A percentile compares a stretch with the other conserved stretches of the same genome.
Conservation (phyloP, 805 yeast species). For the Pichia nakasei region DNA sequence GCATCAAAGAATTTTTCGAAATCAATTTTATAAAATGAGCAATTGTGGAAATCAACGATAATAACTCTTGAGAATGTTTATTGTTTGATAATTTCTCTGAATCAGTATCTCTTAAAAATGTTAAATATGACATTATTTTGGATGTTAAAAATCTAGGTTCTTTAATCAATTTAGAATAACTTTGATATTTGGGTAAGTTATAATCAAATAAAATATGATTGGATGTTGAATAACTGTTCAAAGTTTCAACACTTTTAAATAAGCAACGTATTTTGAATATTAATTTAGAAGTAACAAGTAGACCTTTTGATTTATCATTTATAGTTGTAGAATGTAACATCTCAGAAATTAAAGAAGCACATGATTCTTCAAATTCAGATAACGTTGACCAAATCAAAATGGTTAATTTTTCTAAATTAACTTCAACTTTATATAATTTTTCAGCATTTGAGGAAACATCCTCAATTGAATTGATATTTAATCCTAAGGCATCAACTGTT, state of each 20-base stretch:
- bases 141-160: conserved; percentile 87
- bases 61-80: conserved; percentile 50
- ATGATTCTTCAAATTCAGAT: conserved; percentile 81
- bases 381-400: conserved; percentile 76
- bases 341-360: conserved; percentile 83
- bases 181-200: conserved; percentile 11
- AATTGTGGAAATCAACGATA: conserved; percentile 78
- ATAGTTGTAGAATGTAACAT: conserved; percentile 82
- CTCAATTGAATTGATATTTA: conserved; percentile 18
- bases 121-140: conserved; percentile 81
- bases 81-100: conserved; percentile 26
- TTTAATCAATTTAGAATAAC: conserved; percentile 33
- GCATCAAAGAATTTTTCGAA: conserved; percentile 69
- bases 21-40: conserved; percentile 88
- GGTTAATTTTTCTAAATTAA: conserved; percentile 47
- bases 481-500: conserved; percentile 50
- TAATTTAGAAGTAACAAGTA: conserved; percentile 60
- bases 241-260: conserved; percentile 62
- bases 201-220: conserved; percentile 12
- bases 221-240: conserved; percentile 18
- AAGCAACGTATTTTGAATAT: conserved; percentile 67
- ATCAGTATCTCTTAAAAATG: conserved; percentile 60
- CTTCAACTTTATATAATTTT: conserved; percentile 50
- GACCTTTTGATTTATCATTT: conserved; percentile 59
- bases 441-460: conserved; percentile 35